phyloP scores from a whole-genome alignment of 2,329 filamentous ascomycete genomes.

The Trichoderma koningiopsis region DNA sequence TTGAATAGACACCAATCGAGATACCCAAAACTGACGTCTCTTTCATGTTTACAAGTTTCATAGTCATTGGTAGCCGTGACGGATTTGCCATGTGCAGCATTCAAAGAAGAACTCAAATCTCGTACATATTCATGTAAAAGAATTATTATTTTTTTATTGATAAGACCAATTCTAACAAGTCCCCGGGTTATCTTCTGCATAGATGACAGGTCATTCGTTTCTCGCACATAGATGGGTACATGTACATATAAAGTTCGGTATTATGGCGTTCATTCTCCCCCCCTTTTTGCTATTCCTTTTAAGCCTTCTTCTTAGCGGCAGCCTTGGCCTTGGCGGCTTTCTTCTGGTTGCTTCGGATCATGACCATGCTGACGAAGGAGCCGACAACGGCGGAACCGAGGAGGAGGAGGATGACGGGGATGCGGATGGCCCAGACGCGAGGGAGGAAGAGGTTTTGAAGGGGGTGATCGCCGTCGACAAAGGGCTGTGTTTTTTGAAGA shows the following conservation, averaged over 20 bases:
- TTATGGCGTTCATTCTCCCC: neutral
- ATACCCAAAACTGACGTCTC: slow-evolving; percentile 37
- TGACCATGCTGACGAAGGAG: slow-evolving; percentile 92
- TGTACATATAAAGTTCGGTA: slow-evolving; percentile 7
- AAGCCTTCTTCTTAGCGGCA: slow-evolving; percentile 83
- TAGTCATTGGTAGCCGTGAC: neutral
- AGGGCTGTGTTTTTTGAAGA: slow-evolving; percentile 64
- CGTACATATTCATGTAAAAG: neutral
- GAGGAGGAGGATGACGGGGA: slow-evolving; percentile 94
- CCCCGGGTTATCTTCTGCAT: slow-evolving; percentile 2
- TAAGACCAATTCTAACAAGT: neutral
- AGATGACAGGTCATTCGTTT: neutral
- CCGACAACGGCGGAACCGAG: slow-evolving; percentile 91
- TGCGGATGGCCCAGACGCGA: slow-evolving; percentile 97
- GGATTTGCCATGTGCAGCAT: neutral
- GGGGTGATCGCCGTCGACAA: slow-evolving; percentile 92
- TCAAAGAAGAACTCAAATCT: neutral
- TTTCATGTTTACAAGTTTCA: neutral
- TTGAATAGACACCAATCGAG: slow-evolving; percentile 41
- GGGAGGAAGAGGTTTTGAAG: slow-evolving; percentile 95
- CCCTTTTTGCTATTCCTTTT: slow-evolving; percentile 34
- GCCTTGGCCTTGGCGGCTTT: slow-evolving; percentile 92
- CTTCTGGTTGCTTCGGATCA: slow-evolving; percentile 98
- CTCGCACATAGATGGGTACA: neutral
- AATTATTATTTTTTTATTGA: slow-evolving; percentile 13